phyloP scores from a whole-genome alignment of 257 asterid species.

The Nicotiana tabacum region DNA sequence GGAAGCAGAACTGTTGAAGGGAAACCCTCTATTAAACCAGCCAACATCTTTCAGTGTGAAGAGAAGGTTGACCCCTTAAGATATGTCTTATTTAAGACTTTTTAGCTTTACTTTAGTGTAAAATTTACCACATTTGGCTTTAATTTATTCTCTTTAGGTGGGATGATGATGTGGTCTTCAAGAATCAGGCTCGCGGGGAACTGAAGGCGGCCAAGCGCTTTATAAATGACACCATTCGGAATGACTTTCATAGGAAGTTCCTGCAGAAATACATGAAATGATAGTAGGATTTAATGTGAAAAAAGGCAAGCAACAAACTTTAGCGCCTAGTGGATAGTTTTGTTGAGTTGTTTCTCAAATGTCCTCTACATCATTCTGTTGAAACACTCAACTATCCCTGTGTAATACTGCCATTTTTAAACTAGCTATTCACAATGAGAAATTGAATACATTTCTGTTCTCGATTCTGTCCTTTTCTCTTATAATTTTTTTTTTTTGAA shows the following conservation, averaged over 20 bases:
- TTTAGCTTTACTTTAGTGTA: too few relatives aligned
- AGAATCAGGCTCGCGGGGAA: constrained; percentile 95
- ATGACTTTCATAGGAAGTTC: constrained; percentile 72
- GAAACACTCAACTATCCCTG: not conserved
- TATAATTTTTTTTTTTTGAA: not conserved
- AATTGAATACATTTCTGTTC: not conserved
- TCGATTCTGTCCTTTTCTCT: not conserved
- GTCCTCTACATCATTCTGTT: not conserved
- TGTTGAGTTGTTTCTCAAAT: not conserved
- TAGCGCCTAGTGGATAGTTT: not conserved
- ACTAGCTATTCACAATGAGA: not conserved
- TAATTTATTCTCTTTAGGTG: constrained; percentile 40
- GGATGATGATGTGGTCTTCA: constrained; percentile 98
- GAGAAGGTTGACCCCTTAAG: constrained; percentile 46
- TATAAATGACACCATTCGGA: constrained; percentile 89
- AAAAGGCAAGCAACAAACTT: not conserved
- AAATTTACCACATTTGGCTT: not conserved
- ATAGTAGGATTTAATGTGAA: not conserved
- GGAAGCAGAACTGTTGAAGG: constrained; percentile 75
- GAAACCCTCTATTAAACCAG: constrained; percentile 77
- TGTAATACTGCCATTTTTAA: not conserved
- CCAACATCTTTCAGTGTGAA: constrained; percentile 69
- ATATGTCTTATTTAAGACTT: not conserved
- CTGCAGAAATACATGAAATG: constrained; percentile 74
- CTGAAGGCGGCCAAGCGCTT: constrained; percentile 66